phyloP scores from a whole-genome alignment of 257 asterid species.

The Salvia splendens region DNA sequence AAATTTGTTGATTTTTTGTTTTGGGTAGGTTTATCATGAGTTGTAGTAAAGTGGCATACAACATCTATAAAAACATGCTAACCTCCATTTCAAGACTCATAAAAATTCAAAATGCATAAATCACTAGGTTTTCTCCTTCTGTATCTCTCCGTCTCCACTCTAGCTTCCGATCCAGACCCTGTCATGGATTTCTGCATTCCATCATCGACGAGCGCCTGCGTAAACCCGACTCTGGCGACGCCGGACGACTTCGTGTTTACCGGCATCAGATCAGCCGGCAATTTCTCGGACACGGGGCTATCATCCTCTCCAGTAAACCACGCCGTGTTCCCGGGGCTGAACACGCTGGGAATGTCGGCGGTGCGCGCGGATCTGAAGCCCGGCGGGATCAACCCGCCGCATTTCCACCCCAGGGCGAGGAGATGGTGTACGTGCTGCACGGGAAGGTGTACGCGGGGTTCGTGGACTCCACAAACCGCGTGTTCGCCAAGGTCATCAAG shows the following conservation, averaged over 20 bases:
- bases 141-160: conserved; percentile 26
- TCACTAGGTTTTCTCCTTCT: conserved; percentile 23
- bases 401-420: conserved; percentile 59
- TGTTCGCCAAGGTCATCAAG: conserved; percentile 51
- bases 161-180: conserved; percentile 61
- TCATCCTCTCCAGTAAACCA: conserved; percentile 42
- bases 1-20: too few species aligned
- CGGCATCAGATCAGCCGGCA: conserved; percentile 49
- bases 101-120: conserved; percentile 32
- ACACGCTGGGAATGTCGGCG: conserved; percentile 60
- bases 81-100: neutral
- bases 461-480: conserved; percentile 51
- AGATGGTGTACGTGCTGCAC: conserved; percentile 43
- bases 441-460: conserved; percentile 62
- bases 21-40: too few species aligned
- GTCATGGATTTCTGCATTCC: conserved; percentile 60
- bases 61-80: too few species aligned
- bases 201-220: conserved; percentile 34
- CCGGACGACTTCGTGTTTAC: conserved; percentile 53
- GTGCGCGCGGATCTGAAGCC: conserved; percentile 52
- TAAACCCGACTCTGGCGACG: conserved; percentile 38
- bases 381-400: conserved; percentile 64
- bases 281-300: conserved; percentile 48
- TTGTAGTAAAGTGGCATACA: too few species aligned
- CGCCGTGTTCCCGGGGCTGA: conserved; percentile 51